Conservation (phyloP, 306 rosid species). For the Albizia julibrissin region DNA sequence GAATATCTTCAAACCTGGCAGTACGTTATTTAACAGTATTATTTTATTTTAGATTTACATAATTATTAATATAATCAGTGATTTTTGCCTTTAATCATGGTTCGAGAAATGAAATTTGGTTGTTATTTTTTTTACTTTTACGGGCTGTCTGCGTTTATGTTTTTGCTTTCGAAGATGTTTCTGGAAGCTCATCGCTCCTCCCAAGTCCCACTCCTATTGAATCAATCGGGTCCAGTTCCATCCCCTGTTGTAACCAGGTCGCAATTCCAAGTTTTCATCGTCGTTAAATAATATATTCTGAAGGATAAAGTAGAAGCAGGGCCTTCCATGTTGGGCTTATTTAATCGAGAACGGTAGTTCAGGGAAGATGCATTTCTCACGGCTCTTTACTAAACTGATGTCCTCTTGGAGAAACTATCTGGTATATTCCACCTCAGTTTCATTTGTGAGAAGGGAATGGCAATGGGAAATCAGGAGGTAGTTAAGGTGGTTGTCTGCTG, state of each 20-base stretch:
- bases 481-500: background rate
- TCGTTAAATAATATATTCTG: background rate
- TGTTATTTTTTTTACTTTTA: background rate
- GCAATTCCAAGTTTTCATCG: background rate
- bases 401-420: background rate
- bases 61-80: background rate
- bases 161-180: background rate
- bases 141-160: background rate
- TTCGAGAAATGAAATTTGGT: background rate
- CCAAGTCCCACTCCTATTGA: background rate
- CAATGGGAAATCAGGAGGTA: background rate
- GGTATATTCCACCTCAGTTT: background rate
- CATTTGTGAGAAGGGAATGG: background rate
- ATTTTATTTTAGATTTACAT: background rate
- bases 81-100: background rate
- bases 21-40: background rate
- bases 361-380: background rate
- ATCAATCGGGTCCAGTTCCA: background rate
- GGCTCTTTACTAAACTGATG: background rate
- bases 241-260: too few relatives aligned
- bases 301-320: background rate
- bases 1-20: background rate
- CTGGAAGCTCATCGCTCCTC: background rate
- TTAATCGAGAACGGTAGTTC: background rate
- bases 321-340: background rate